phyloP scores from a whole-genome alignment of 108 stramenopile genomes.

The Cylindrotheca fusiformis region DNA sequence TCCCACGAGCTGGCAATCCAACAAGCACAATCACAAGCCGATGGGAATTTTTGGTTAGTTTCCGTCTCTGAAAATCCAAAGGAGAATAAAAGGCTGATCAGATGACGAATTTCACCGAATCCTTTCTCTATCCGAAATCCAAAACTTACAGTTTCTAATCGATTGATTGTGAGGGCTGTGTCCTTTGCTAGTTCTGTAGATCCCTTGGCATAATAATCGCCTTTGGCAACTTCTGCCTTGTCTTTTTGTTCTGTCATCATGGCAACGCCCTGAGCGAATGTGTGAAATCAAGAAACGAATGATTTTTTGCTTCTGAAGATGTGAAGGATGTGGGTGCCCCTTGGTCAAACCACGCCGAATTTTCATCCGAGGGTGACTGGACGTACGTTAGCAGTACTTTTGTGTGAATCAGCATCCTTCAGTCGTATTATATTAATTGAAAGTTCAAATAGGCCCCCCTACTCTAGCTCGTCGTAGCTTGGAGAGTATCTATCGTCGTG shows the following conservation, averaged over 20 bases:
- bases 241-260: not conserved
- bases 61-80: constrained; percentile 47
- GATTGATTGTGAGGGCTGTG: constrained; percentile 57
- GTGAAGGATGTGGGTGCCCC: too few species aligned
- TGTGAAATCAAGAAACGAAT: too few species aligned
- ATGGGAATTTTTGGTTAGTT: constrained; percentile 61
- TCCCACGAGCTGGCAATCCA: constrained; percentile 87
- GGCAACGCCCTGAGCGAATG: not conserved
- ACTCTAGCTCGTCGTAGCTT: too few species aligned
- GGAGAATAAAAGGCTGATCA: not conserved
- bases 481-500: too few species aligned
- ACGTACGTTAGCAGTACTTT: too few species aligned
- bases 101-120: not conserved
- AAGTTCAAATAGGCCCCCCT: too few species aligned
- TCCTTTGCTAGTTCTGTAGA: constrained; percentile 62
- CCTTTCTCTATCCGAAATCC: not conserved
- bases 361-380: too few species aligned
- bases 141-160: constrained; percentile 74
- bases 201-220: constrained; percentile 61
- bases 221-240: not conserved
- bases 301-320: too few species aligned
- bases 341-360: too few species aligned
- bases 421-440: too few species aligned
- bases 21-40: constrained; percentile 82
- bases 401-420: too few species aligned